Percentiles rank a stretch among this genome's conserved stretches.
Evolutionary conservation across 2,329 filamentous ascomycete genomes (phyloP).

Genomic region (Lachnum nothofagi): DNA sequence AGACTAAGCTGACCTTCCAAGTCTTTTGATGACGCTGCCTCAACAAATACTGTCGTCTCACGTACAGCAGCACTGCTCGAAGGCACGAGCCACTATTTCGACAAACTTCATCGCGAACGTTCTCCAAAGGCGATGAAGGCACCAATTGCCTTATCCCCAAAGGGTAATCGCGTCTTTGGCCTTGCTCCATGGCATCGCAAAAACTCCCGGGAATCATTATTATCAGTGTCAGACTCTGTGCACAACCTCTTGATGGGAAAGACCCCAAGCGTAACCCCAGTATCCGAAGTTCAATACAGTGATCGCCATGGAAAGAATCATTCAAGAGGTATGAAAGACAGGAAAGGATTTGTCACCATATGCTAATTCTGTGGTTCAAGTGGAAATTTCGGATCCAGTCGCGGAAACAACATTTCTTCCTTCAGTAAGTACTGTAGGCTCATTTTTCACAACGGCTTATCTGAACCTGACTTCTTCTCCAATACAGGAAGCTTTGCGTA

Average conservation of each 20-base stretch:
- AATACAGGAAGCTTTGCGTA: conserved; percentile 31
- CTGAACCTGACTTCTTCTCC: too few relatives aligned
- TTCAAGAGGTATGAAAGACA: conserved; percentile 13
- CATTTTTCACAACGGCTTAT: too few relatives aligned
- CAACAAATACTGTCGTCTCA: conserved; percentile 6
- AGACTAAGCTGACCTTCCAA: background rate
- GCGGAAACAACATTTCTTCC: conserved; percentile 25
- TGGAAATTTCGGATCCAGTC: conserved; percentile 24
- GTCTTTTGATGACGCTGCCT: conserved; percentile 1
- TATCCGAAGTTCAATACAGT: conserved; percentile 9
- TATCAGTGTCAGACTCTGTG: conserved; percentile 30
- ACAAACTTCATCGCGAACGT: conserved; percentile 9
- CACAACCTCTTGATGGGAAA: conserved; percentile 28
- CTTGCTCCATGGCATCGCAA: conserved; percentile 32
- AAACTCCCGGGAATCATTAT: conserved; percentile 26
- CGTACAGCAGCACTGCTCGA: conserved; percentile 26
- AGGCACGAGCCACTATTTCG: conserved; percentile 21
- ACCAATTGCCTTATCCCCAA: background rate
- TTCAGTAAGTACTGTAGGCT: conserved; percentile 32
- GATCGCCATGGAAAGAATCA: conserved; percentile 17
- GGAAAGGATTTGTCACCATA: background rate
- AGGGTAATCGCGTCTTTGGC: conserved; percentile 21
- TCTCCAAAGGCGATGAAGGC: background rate
- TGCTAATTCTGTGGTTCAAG: conserved; percentile 20
- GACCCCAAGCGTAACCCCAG: conserved; percentile 27